Base-by-base conservation (phyloP, 2,329 filamentous ascomycete genomes). In the Reticulascus tulasneorum region DNA sequence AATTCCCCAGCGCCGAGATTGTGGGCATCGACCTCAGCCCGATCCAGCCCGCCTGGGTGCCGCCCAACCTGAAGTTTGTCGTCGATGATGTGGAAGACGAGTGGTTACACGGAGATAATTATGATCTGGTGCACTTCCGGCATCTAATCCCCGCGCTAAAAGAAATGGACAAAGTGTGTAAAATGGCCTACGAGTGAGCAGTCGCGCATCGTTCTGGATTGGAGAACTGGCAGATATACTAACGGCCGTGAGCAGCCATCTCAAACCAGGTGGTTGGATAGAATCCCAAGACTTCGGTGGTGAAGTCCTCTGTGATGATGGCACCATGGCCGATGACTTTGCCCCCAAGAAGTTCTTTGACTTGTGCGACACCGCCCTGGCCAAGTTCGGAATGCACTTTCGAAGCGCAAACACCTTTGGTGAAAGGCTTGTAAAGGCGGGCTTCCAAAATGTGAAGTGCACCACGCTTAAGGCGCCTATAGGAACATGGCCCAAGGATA, bases 251-350 rank as follows among this genome's bases (percentile, higher is more conserved):
- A 60, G 1, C 16, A 32, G 34, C 12, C 29, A 37, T 15, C 45
- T 67, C 30, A 61, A 54, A 15, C 66, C 70, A 0, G 66, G 66
- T 10, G 66, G 60, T 1, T 69, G 62, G 60, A 45, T 69, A n/a
- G 67, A 71, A 35, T 48, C 69, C 1, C 67, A 69, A 42, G 67
- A 71, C 16, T 58, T 66, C 12, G 60, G 65, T 21, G 61, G 60
- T 24, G 50, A 56, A 23, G 51, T 61, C 6, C 54, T 57, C 27
- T 53, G 50, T 29, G 61, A 64, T 23, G 60, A 64, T 30, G 44
- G 52, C 19, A 56, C 48, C 7, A 40, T 62, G 6, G 55, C 60
- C 2, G 22, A 29, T 7, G 42, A 47, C 15, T 37, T 38, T n/a
- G n/a, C n/a, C n/a, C n/a, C n/a, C n/a, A n/a, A n/a, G n/a, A n/a